A percentile compares a stretch with the other conserved stretches of the same genome.
phyloP scores from a whole-genome alignment of 2,329 filamentous ascomycete species.

The Sphaerulina populicola region DNA sequence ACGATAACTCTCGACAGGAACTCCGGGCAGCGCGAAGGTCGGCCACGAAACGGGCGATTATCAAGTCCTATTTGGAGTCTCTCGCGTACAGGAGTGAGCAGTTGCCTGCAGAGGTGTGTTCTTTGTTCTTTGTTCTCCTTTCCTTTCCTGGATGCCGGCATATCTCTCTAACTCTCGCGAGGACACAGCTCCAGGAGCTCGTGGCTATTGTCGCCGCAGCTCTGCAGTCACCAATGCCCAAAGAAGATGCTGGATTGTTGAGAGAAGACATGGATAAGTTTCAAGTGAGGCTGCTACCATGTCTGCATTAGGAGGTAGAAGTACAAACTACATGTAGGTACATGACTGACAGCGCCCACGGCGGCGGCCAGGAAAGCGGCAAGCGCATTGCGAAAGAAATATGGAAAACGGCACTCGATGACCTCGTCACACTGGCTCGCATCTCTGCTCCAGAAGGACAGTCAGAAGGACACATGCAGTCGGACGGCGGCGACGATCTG shows the following conservation, averaged over 20 bases:
- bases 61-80: conserved; percentile 32
- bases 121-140: too few species aligned
- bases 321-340: too few species aligned
- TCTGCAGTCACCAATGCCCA: conserved; percentile 33
- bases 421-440: conserved; percentile 30
- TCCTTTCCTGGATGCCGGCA: too few species aligned
- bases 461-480: too few species aligned
- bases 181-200: conserved; percentile 34
- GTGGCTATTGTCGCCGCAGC: conserved; percentile 38
- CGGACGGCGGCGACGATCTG: conserved; percentile 13
- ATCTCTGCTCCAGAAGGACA: conserved; percentile 21
- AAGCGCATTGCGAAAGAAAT: conserved; percentile 31
- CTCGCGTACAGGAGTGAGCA: conserved; percentile 32
- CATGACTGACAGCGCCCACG: conserved; percentile 3
- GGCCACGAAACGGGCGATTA: conserved; percentile 29
- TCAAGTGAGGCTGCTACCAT: conserved; percentile 15
- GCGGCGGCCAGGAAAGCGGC: conserved; percentile 31
- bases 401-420: conserved; percentile 29
- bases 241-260: conserved; percentile 35
- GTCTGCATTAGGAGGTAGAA: too few species aligned
- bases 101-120: conserved; percentile 37
- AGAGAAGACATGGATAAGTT: conserved; percentile 36
- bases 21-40: conserved; percentile 32
- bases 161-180: too few species aligned
- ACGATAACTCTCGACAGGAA: conserved; percentile 29